These are phyloP conservation scores for Fraxinus platypoda DNA, from an alignment of 305 asterid genomes.

Conservation along the genomic window DNA sequence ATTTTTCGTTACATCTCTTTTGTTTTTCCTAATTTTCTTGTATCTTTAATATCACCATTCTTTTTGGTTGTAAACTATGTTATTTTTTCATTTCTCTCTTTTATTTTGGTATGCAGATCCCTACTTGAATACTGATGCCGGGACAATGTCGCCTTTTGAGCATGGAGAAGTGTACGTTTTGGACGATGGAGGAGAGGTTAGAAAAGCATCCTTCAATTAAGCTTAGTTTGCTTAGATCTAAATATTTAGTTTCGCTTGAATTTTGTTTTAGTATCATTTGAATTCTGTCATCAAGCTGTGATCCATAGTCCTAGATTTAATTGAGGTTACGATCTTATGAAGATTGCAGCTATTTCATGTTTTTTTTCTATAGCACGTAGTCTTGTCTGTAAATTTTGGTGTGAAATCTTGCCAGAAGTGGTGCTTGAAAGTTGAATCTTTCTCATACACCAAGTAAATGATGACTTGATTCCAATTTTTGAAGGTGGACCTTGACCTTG, in stretches of 20 bases:
- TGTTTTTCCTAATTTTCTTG: neutral
- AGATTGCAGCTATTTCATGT: slow-evolving; percentile 2
- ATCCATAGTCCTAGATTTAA: neutral
- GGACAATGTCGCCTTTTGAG: slow-evolving; percentile 97
- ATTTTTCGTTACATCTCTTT: neutral
- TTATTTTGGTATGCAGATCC: slow-evolving; percentile 52
- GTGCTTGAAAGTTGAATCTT: slow-evolving; percentile 14
- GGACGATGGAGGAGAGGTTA: slow-evolving; percentile 98
- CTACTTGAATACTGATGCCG: slow-evolving; percentile 88
- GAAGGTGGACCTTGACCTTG: slow-evolving; percentile 98
- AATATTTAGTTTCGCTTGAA: neutral
- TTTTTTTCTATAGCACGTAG: neutral
- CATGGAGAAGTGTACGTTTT: slow-evolving; percentile 93
- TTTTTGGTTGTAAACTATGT: neutral
- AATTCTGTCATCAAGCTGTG: neutral
- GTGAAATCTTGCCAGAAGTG: neutral
- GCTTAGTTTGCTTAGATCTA: neutral
- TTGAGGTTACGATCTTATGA: neutral
- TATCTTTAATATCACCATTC: neutral
- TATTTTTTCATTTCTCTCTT: neutral
- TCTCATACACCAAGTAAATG: neutral
- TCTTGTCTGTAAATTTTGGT: neutral
- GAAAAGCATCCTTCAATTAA: slow-evolving; percentile 16
- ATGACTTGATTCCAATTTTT: slow-evolving; percentile 29
- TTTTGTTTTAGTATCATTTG: neutral